Evolutionary conservation across 2,329 filamentous ascomycete species (phyloP).

Genomic region (Scytalidium sp.): DNA sequence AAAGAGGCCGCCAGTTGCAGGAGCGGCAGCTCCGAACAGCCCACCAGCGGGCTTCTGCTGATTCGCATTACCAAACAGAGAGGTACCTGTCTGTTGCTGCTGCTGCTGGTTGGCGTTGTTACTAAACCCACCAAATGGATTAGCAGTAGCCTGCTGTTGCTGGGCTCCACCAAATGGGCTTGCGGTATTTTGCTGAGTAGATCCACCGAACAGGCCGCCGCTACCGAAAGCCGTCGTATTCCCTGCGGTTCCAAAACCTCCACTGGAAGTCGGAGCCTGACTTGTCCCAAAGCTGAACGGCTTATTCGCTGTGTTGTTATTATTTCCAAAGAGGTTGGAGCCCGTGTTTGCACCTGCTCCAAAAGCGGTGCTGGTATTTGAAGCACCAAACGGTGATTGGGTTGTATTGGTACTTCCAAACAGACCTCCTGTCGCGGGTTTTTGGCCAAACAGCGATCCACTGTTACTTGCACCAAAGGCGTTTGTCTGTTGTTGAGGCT

Average conservation of each 20-base stretch:
- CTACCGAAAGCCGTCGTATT: conserved; percentile 19
- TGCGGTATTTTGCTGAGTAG: conserved; percentile 24
- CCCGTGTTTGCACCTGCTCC: conserved; percentile 24
- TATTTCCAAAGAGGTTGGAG: conserved; percentile 15
- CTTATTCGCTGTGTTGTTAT: conserved; percentile 36
- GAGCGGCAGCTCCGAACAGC: conserved; percentile 32
- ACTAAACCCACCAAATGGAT: conserved; percentile 39
- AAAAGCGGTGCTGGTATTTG: conserved; percentile 23
- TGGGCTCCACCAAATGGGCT: conserved; percentile 38
- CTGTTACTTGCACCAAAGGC: conserved; percentile 45
- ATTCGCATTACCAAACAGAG: conserved; percentile 35
- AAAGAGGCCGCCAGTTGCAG: conserved; percentile 23
- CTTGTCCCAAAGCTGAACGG: conserved; percentile 27
- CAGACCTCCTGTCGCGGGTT: conserved; percentile 24
- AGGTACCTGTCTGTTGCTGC: conserved; percentile 34
- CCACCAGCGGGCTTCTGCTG: conserved; percentile 36
- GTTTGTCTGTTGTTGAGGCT: conserved; percentile 30
- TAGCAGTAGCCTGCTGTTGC: conserved; percentile 32
- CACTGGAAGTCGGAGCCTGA: conserved; percentile 14
- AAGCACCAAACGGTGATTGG: conserved; percentile 36
- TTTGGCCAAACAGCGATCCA: conserved; percentile 32
- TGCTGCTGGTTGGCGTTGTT: conserved; percentile 29
- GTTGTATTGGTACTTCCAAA: conserved; percentile 33
- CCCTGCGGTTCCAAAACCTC: conserved; percentile 20
- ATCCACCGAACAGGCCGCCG: conserved; percentile 35